Conservation (phyloP, 768 basidiomycete species). For the Candolleomyces efflorescens region DNA sequence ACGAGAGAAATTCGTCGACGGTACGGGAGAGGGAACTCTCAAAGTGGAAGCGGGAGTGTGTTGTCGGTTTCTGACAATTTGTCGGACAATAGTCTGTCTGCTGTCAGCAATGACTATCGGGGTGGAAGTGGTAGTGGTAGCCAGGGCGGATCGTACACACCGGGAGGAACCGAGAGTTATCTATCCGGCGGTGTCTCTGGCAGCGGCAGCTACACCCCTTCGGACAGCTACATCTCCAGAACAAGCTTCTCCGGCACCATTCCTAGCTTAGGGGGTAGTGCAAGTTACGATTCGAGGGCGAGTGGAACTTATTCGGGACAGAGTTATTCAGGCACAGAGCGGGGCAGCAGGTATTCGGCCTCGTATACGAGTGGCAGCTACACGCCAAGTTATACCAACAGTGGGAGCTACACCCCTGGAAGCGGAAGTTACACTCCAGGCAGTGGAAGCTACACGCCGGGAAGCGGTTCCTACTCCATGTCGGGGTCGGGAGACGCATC, state of each 20-base stretch:
- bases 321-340: background rate
- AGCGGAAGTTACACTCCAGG: constrained; percentile 7
- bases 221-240: constrained; percentile 10
- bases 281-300: constrained; percentile 7
- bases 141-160: constrained; percentile 21
- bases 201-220: constrained; percentile 25
- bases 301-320: constrained; percentile 4
- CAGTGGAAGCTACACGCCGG: constrained; percentile 16
- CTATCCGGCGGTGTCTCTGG: constrained; percentile 12
- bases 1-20: constrained; percentile 55
- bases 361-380: constrained; percentile 1
- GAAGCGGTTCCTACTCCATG: constrained; percentile 3
- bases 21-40: constrained; percentile 36
- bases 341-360: background rate
- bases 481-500: background rate
- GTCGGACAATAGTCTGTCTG: constrained; percentile 43
- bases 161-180: constrained; percentile 24
- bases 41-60: constrained; percentile 32
- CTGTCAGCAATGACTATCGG: constrained; percentile 23
- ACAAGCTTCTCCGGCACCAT: background rate
- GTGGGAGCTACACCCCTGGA: constrained; percentile 8
- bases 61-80: constrained; percentile 31
- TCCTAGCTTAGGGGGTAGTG: constrained; percentile 6
- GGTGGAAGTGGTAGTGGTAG: constrained; percentile 23
- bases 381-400: constrained; percentile 1